These are phyloP conservation scores for Potentilla sterilis DNA, from an alignment of 306 rosid species.

Conservation along the genomic window DNA sequence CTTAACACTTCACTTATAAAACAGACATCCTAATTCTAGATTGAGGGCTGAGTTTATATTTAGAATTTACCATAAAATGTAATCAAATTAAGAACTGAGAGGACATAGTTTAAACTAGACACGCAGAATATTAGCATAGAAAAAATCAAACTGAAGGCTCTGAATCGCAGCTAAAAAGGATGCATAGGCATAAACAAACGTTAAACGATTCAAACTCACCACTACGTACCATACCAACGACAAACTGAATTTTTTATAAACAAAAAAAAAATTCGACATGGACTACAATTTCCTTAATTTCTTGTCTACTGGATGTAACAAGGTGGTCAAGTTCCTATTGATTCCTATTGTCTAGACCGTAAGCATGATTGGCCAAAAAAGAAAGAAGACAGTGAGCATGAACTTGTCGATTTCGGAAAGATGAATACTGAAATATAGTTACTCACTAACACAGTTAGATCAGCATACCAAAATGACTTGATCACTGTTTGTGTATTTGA, in stretches of 20 bases:
- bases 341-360: not conserved
- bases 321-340: not conserved
- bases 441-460: not conserved
- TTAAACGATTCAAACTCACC: not conserved
- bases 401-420: not conserved
- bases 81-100: not conserved
- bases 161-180: not conserved
- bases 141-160: not conserved
- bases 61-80: not conserved
- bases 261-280: not conserved
- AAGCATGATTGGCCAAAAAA: not conserved
- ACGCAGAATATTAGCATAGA: not conserved
- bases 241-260: not conserved
- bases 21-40: not conserved
- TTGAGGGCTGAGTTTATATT: not conserved
- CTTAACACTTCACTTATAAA: not conserved
- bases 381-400: not conserved
- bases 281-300: not conserved
- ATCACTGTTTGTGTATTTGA: not conserved
- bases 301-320: not conserved
- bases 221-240: not conserved
- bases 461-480: not conserved
- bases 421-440: not conserved
- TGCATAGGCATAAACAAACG: not conserved
- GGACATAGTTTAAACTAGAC: not conserved